Base-by-base conservation (phyloP, 2,329 filamentous ascomycete species). In the Lasiodiplodia theobromae region DNA sequence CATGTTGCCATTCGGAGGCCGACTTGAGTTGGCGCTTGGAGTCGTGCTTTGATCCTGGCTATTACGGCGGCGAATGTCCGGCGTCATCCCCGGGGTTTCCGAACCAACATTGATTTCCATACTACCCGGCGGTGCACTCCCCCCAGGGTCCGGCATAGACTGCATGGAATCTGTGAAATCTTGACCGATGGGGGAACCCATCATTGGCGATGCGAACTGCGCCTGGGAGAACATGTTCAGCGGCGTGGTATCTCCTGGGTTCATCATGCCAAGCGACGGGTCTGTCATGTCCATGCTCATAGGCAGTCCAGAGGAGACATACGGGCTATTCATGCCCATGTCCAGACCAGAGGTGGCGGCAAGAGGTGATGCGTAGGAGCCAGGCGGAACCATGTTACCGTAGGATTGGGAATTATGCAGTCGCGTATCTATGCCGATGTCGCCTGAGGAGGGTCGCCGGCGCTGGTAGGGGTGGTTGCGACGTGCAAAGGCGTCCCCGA, bases 221-320 rank as follows among this genome's bases (percentile, higher is more conserved):
- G 73, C 70, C 58, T 77, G 77, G 52, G 73, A 74, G 72, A 82
- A 84, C 73, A 83, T 74, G 66, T 74, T 73, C 74, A 78, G 74
- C 11, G 73, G 71, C 68, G 75, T 76, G 71, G 79, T 75, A 57
- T 79, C 79, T n/a, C 70, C 72, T 7, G 73, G 71, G 74, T 79
- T 77, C 75, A 79, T 77, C 68, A 67, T 70, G 16, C 66, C 68
- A 52, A 82, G 71, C 28, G 76, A 73, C 51, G 70, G 75, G 56
- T 80, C 74, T 72, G 75, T 72, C 77, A 82, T 82, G 67, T 84
- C 82, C 71, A 84, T 77, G 16, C 78, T 71, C 79, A 85, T 82
- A 56, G 75, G 72, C 73, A 84, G 77, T 66, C 71, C 72, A 49
- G 75, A 74, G 44, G 80, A 77, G 23, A 77, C 69, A 70, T 81